Evolutionary conservation across 2,329 filamentous ascomycete species (phyloP).

Genomic region (Arachnopeziza araneosa): DNA sequence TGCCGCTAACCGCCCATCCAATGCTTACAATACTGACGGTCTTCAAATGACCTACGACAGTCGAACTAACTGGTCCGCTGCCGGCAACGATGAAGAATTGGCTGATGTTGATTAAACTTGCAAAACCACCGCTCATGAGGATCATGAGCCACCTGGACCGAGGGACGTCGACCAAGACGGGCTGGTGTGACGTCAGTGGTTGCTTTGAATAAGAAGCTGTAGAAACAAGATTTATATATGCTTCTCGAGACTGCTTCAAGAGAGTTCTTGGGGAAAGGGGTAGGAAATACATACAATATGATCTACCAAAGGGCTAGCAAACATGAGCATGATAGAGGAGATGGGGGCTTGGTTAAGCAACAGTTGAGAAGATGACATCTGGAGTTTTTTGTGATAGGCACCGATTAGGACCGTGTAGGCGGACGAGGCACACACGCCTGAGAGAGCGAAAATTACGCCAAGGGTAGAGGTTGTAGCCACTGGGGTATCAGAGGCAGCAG

Average conservation of each 20-base stretch:
- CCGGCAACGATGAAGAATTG: slow-evolving; percentile 31
- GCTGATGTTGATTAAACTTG: slow-evolving; percentile 31
- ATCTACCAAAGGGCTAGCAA: slow-evolving; percentile 39
- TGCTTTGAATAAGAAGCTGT: background rate
- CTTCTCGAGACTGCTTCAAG: no score
- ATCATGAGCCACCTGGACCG: slow-evolving; percentile 34
- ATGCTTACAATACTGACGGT: slow-evolving; percentile 28
- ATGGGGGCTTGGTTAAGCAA: slow-evolving; percentile 40
- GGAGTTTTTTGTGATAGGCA: slow-evolving; percentile 38
- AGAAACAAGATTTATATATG: background rate
- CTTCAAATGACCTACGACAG: slow-evolving; percentile 39
- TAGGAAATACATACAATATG: slow-evolving; percentile 14
- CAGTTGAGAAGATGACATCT: slow-evolving; percentile 39
- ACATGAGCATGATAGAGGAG: slow-evolving; percentile 36
- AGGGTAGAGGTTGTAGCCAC: slow-evolving; percentile 44
- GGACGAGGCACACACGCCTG: slow-evolving; percentile 48
- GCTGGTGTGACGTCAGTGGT: background rate
- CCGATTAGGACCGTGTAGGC: slow-evolving; percentile 32
- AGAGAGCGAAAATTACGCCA: slow-evolving; percentile 57
- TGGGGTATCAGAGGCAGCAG: slow-evolving; percentile 31
- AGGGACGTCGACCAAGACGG: slow-evolving; percentile 30
- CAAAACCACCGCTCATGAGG: slow-evolving; percentile 35
- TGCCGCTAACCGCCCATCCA: slow-evolving; percentile 21
- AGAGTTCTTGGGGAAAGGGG: background rate
- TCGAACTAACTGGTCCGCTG: slow-evolving; percentile 35